Percentiles rank a stretch among this genome's conserved stretches.
These are phyloP conservation scores for Maudiozyma humilis DNA, from an alignment of 1,139 yeast genomes.

Conservation along the genomic window DNA sequence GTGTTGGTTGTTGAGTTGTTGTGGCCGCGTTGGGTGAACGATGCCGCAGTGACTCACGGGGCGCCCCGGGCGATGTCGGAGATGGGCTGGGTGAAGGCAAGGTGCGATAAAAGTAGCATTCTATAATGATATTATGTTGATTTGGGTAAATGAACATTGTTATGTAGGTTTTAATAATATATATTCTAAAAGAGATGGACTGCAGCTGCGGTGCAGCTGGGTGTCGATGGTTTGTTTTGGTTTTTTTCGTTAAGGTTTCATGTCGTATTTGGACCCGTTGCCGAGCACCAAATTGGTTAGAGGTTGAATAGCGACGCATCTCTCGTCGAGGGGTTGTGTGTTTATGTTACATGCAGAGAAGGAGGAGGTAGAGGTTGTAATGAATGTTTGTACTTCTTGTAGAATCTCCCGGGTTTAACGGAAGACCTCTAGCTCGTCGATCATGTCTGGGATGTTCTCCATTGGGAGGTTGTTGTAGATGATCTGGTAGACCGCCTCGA, in stretches of 20 bases:
- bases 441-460: constrained; percentile 53
- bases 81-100: background rate
- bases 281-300: background rate
- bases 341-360: background rate
- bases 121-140: background rate
- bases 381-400: background rate
- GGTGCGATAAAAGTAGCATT: background rate
- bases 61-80: background rate
- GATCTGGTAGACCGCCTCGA: constrained; percentile 76
- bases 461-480: constrained; percentile 64
- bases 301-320: background rate
- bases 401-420: constrained; percentile 2
- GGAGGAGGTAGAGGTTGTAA: background rate
- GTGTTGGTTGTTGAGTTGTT: no score
- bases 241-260: background rate
- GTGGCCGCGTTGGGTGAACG: no score
- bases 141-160: background rate
- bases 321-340: background rate
- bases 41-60: no score
- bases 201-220: background rate
- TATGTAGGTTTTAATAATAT: background rate
- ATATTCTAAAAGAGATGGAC: background rate
- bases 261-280: background rate
- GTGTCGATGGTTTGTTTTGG: background rate
- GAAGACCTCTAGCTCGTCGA: constrained; percentile 37